Conservation (phyloP, 352 stramenopile species). For the Globisporangium emineosum region DNA sequence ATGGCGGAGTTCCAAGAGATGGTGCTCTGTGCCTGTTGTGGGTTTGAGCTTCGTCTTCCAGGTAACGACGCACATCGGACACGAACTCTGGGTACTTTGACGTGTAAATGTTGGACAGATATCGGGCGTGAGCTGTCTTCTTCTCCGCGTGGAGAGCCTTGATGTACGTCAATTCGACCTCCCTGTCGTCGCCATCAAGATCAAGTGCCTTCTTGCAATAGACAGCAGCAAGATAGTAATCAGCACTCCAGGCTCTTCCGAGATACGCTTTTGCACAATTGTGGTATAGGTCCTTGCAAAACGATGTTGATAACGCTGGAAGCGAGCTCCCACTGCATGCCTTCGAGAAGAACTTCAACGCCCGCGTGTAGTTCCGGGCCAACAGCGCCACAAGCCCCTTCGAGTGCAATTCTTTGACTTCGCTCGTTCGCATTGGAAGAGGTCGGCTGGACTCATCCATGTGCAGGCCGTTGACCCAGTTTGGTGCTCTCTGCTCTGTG, state of each 20-base stretch:
- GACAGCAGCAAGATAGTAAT: slow-evolving; percentile 55
- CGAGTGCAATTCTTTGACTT: slow-evolving; percentile 27
- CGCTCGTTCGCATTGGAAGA: slow-evolving; percentile 6
- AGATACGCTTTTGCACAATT: slow-evolving; percentile 65
- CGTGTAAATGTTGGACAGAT: slow-evolving; percentile 40
- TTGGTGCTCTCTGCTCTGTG: slow-evolving; percentile 13
- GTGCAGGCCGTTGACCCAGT: slow-evolving; percentile 36
- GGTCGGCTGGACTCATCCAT: slow-evolving; percentile 17
- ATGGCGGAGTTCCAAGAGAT: not conserved
- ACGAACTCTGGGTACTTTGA: slow-evolving; percentile 41
- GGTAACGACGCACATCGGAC: slow-evolving; percentile 38
- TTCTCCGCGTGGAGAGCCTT: slow-evolving; percentile 42
- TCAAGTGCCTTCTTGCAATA: slow-evolving; percentile 66
- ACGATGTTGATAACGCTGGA: slow-evolving; percentile 22
- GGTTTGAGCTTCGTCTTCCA: slow-evolving; percentile 16
- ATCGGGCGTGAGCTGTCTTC: slow-evolving; percentile 37
- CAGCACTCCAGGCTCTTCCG: slow-evolving; percentile 56
- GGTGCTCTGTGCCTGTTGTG: slow-evolving; percentile 1
- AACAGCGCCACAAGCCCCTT: slow-evolving; percentile 30
- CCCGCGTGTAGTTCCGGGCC: slow-evolving; percentile 29
- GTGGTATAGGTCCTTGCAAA: slow-evolving; percentile 57
- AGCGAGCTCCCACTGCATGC: slow-evolving; percentile 26
- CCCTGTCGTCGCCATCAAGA: slow-evolving; percentile 40
- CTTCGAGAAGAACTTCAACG: slow-evolving; percentile 36
- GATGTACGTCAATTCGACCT: slow-evolving; percentile 61